Base-by-base conservation (phyloP, 2,329 filamentous ascomycete species). In the Stylonectria norvegica region DNA sequence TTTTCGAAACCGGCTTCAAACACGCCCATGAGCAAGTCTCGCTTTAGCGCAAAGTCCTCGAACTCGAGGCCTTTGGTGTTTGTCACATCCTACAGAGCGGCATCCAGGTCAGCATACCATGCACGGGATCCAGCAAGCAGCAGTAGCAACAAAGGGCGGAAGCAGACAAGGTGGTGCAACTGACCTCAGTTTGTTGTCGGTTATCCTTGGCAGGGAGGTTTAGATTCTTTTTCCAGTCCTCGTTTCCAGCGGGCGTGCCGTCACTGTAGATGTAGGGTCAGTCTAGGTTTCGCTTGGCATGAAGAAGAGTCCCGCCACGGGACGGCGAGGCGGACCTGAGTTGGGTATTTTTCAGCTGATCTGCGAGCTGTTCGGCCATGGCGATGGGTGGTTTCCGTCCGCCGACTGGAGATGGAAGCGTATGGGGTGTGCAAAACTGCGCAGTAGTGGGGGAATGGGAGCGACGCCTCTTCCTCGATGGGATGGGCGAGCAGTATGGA, bases 1-100 rank as follows among this genome's bases (percentile, higher is more conserved):
- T 95, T 96, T 67, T 98, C 93, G 67, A 96, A 98, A 49, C 93
- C 93, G 55, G 93, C 93, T 72, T 98, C 93, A 67, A 97, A 98
- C 53, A 98, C 97, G 48, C 93, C 93, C 91, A 97, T 98, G 71
- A 98, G 81, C 47, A 98, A 73, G 63, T 95, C 88, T 63, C 93
- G 80, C 73, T 95, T 95, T 57, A 98, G 84, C 53, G 86, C 86
- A 64, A 98, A 96, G 55, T 97, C 88, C 68, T 98, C 94, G 61
- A 96, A 98, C 57, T 98, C 93, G 48, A 98, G 76, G 46, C 93
- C 93, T 72, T 96, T 97, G 20, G 91, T 98, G 58, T 89, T 90
- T 42, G 91, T 97, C 47, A 98, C 94, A 86, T 98, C 93, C 86
- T 95, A 49, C 3, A 45, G 28, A 29, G 27, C 30, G 30, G 15